Conservation (phyloP, 768 basidiomycete genomes). For the Mrakia frigida region DNA sequence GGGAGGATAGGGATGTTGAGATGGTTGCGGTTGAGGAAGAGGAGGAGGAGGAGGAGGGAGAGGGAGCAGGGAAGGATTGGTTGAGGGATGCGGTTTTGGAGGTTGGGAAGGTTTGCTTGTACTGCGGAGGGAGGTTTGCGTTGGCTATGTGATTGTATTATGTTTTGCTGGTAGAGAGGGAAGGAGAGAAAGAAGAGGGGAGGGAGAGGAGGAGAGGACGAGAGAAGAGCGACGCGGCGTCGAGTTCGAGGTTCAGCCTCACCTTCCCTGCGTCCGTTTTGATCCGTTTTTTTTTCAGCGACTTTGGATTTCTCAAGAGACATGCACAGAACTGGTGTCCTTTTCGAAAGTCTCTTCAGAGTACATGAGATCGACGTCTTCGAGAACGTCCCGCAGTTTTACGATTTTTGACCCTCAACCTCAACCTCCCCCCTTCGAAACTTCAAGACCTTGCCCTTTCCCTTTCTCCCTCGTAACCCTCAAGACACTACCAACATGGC, state of each 20-base stretch:
- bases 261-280: not conserved
- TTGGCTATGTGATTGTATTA: not conserved
- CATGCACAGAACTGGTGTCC: too few relatives aligned
- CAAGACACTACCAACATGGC: slow-evolving; percentile 14
- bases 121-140: slow-evolving; percentile 11
- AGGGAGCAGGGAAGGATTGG: not conserved
- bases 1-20: not conserved
- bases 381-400: too few relatives aligned
- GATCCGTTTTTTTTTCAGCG: not conserved
- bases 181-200: not conserved
- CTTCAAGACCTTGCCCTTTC: too few relatives aligned
- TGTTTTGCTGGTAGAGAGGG: not conserved
- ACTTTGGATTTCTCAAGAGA: too few relatives aligned
- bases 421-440: not conserved
- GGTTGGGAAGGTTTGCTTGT: not conserved
- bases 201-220: too few relatives aligned
- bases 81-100: not conserved
- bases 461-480: not conserved
- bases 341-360: too few relatives aligned
- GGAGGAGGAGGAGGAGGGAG: not conserved
- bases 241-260: not conserved
- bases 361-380: too few relatives aligned
- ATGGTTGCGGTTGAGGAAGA: not conserved
- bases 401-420: not conserved
- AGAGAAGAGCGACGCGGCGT: not conserved